Conservation (phyloP, 2,329 filamentous ascomycete genomes). For the Colletotrichum filicis region DNA sequence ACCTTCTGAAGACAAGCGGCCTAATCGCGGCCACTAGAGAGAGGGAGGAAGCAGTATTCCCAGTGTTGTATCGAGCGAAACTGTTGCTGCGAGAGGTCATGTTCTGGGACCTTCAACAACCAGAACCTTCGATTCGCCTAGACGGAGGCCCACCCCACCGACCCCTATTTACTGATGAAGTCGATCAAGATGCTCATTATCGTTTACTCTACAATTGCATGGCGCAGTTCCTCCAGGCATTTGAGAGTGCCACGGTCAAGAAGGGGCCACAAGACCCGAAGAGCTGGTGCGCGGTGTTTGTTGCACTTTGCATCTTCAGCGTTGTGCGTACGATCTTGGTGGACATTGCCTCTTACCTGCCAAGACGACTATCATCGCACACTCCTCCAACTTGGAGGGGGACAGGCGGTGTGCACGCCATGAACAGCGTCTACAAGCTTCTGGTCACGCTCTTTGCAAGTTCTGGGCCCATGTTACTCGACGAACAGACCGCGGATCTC, state of each 20-base stretch:
- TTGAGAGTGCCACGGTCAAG: constrained; percentile 58
- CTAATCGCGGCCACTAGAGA: constrained; percentile 60
- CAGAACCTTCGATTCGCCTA: constrained; percentile 55
- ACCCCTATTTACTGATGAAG: constrained; percentile 49
- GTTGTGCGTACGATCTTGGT: constrained; percentile 62
- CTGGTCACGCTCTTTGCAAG: constrained; percentile 61
- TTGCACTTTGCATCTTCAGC: constrained; percentile 69
- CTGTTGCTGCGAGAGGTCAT: constrained; percentile 64
- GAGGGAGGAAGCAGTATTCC: constrained; percentile 59
- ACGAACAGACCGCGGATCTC: constrained; percentile 53
- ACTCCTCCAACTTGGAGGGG: constrained; percentile 22
- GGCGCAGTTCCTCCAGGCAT: constrained; percentile 61
- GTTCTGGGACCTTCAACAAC: constrained; percentile 64
- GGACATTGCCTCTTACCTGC: constrained; percentile 51
- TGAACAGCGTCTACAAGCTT: constrained; percentile 62
- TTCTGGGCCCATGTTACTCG: constrained; percentile 56
- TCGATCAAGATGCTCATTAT: constrained; percentile 58
- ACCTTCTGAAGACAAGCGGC: constrained; percentile 62
- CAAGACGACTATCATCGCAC: constrained; percentile 32
- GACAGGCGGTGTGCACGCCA: constrained; percentile 39
- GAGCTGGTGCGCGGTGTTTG: constrained; percentile 63
- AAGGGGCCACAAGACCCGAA: constrained; percentile 51
- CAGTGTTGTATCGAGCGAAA: constrained; percentile 64
- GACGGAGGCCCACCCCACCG: constrained; percentile 38
- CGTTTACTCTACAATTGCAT: constrained; percentile 62